Percentiles rank a stretch among this genome's conserved stretches.
phyloP scores from a whole-genome alignment of 2,329 filamentous ascomycete genomes.

The Rasamsonia emersonii region DNA sequence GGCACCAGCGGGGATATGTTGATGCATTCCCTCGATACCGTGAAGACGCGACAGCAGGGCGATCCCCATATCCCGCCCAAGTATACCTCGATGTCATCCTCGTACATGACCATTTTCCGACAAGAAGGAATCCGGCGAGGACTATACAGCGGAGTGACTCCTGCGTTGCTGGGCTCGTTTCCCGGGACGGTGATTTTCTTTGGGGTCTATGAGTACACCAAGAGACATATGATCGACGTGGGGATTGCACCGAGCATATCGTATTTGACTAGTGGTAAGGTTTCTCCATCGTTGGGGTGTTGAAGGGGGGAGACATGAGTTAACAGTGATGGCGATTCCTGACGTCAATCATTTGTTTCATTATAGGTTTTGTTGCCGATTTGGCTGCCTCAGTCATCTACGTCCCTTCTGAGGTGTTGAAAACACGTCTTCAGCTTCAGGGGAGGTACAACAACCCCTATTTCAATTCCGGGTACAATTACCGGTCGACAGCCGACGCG shows the following conservation, averaged over 20 bases:
- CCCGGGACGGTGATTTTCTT: slow-evolving; percentile 93
- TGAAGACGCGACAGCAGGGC: slow-evolving; percentile 96
- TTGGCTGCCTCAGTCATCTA: slow-evolving; percentile 87
- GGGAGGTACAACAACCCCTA: slow-evolving; percentile 91
- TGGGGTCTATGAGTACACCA: slow-evolving; percentile 91
- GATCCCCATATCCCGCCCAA: slow-evolving; percentile 88
- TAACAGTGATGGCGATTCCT: too few species aligned
- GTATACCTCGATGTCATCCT: slow-evolving; percentile 82
- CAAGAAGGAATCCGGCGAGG: slow-evolving; percentile 83
- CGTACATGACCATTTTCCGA: slow-evolving; percentile 85
- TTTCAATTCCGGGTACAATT: slow-evolving; percentile 94
- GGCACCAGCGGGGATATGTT: slow-evolving; percentile 92
- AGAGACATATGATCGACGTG: slow-evolving; percentile 75
- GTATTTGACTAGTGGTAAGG: slow-evolving; percentile 72
- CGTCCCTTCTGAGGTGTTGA: slow-evolving; percentile 93
- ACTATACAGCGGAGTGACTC: slow-evolving; percentile 86
- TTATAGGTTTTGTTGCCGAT: slow-evolving; percentile 81
- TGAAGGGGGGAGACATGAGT: too few species aligned
- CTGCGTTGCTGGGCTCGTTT: slow-evolving; percentile 85
- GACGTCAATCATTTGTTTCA: too few species aligned
- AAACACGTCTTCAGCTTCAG: slow-evolving; percentile 92
- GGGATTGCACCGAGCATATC: slow-evolving; percentile 75
- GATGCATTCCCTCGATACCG: slow-evolving; percentile 98
- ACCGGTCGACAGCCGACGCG: slow-evolving; percentile 75
- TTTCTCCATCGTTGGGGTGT: slow-evolving; percentile 14